Evolutionary conservation across 2,329 filamentous ascomycete species (phyloP), one percentile per base, ranked within the genome.

Genomic region (Drechslerella coelobrocha): DNA sequence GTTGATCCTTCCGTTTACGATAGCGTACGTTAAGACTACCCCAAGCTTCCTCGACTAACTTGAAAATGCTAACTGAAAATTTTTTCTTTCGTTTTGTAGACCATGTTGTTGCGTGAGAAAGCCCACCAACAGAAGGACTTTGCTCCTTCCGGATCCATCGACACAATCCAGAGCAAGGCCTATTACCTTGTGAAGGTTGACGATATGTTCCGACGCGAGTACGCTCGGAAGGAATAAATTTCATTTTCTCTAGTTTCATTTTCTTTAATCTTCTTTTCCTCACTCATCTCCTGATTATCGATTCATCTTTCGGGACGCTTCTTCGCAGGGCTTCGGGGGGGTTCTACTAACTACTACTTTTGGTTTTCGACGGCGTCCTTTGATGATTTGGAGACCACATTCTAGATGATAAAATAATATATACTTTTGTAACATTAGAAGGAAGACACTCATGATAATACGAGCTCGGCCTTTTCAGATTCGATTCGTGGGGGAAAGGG

Each of bases 181-280:
- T 94, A 93, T 83, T 94, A 92, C 82, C 84, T 94, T 68, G 86
- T 86, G 77, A 87, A 88, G 79, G 85, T 94, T 51, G 90, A 94
- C 77, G 89, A 91, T 76, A 91, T 91, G 89, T 94, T 90, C 87
- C 88, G 89, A 82, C 86, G 90, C 77, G 85, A 85, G 78, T 94
- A 94, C 81, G 81, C 83, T 62, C 78, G 92, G 81, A 90, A 92
- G 84, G 87, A 84, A 79, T 92, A 85, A 78, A 75, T 50, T n/a
- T n/a, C 8, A 23, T 63, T 26, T 27, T 10, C 29, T 19, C 9
- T 14, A 17, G n/a, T 17, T 5, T 5, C 7, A 41, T 14, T 41
- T 14, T 41, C 5, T 41, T 9, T 5, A 8, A 9, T 17, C n/a
- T 17, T 19, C 5, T 45, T 19, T 21, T 45, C 10, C 41, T 21